Conservation (phyloP, 2,329 filamentous ascomycete genomes). For the Paramyrothecium roridum region DNA sequence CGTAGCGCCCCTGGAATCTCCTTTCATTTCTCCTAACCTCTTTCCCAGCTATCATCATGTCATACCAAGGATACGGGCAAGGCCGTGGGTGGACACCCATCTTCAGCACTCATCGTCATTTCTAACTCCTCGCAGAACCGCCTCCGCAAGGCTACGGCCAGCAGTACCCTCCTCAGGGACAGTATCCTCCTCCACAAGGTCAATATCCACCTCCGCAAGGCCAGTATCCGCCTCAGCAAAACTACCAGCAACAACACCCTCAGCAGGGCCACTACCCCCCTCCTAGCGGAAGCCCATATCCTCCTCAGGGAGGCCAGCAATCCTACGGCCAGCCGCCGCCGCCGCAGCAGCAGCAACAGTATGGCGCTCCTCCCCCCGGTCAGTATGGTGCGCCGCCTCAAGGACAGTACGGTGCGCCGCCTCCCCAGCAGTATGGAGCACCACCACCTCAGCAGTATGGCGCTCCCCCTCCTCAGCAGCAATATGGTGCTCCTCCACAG, state of each 20-base stretch:
- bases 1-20: too few relatives aligned
- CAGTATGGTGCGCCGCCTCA: constrained; percentile 39
- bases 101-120: not conserved
- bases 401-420: constrained; percentile 15
- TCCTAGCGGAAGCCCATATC: constrained; percentile 25
- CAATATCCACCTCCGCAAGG: constrained; percentile 19
- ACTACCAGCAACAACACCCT: constrained; percentile 23
- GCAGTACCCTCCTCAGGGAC: constrained; percentile 22
- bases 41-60: constrained; percentile 20
- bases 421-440: constrained; percentile 24
- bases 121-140: constrained; percentile 22
- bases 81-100: constrained; percentile 28
- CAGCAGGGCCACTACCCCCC: constrained; percentile 31
- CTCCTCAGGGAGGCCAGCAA: constrained; percentile 27
- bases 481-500: constrained; percentile 24
- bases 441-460: constrained; percentile 34
- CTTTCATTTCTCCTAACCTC: too few relatives aligned
- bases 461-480: constrained; percentile 19
- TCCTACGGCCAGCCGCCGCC: constrained; percentile 31
- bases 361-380: constrained; percentile 28
- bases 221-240: constrained; percentile 22
- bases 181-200: constrained; percentile 16
- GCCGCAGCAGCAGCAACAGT: constrained; percentile 20
- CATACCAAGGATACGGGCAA: constrained; percentile 30
- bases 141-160: constrained; percentile 37